A percentile compares a stretch with the other conserved stretches of the same genome.
Evolutionary conservation across 805 yeast species (phyloP).

Genomic region (Saccharomycopsis fibuligera): DNA sequence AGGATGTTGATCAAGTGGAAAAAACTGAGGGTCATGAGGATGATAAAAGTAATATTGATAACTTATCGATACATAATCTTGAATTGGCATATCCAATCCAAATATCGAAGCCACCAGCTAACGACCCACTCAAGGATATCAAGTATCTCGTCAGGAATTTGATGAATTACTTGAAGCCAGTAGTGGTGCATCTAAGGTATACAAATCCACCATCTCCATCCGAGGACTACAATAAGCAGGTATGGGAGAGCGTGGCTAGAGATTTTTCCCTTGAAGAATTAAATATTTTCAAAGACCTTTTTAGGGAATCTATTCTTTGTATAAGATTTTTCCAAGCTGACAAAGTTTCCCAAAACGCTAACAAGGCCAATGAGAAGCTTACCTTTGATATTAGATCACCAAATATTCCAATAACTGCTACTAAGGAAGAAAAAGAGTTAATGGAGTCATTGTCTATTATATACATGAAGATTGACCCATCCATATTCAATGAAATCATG

Average conservation of each 20-base stretch:
- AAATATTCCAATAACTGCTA: conserved; percentile 74
- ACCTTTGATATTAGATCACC: conserved; percentile 72
- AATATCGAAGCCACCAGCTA: conserved; percentile 50
- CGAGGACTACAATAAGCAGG: conserved; percentile 42
- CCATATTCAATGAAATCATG: conserved; percentile 89
- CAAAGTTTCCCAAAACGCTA: conserved; percentile 21
- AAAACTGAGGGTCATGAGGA: neutral
- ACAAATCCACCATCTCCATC: conserved; percentile 80
- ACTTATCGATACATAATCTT: conserved; percentile 84
- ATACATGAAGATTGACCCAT: conserved; percentile 89
- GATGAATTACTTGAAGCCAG: conserved; percentile 83
- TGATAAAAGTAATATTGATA: conserved; percentile 28
- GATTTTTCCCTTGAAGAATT: conserved; percentile 79
- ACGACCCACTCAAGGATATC: conserved; percentile 79
- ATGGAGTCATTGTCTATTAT: conserved; percentile 94
- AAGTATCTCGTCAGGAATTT: conserved; percentile 80
- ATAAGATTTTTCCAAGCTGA: conserved; percentile 62
- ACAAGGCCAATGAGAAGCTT: conserved; percentile 13
- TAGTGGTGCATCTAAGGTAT: conserved; percentile 79
- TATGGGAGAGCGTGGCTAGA: conserved; percentile 84
- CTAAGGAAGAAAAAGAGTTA: conserved; percentile 88
- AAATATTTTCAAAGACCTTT: conserved; percentile 63
- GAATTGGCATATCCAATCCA: conserved; percentile 95
- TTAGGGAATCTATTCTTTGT: conserved; percentile 80
- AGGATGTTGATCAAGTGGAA: conserved; percentile 22